Percentiles rank a stretch among this genome's conserved stretches.
Conservation (phyloP, 2,329 filamentous ascomycete genomes). For the Penicillium thymicola region DNA sequence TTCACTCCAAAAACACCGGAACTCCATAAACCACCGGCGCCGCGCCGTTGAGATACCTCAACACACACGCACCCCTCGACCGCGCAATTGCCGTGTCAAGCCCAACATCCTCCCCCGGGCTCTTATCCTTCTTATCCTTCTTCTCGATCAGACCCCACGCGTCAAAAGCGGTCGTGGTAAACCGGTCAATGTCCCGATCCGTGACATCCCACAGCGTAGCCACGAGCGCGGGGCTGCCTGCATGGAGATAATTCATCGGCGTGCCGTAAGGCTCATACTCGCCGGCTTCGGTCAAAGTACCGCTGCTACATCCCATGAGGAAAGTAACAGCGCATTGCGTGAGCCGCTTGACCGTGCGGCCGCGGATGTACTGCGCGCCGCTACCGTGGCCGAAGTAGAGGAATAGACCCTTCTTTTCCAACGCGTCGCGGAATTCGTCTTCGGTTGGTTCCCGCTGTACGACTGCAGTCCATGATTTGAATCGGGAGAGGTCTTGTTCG, state of each 20-base stretch:
- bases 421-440: conserved; percentile 66
- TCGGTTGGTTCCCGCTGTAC: conserved; percentile 69
- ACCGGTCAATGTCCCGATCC: conserved; percentile 93
- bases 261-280: conserved; percentile 90
- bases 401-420: conserved; percentile 67
- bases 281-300: conserved; percentile 72
- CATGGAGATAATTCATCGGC: conserved; percentile 86
- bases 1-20: conserved; percentile 70
- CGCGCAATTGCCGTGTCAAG: conserved; percentile 77
- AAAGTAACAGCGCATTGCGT: conserved; percentile 76
- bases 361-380: conserved; percentile 89
- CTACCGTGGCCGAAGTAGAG: conserved; percentile 97
- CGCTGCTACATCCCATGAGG: conserved; percentile 92
- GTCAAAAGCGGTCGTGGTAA: conserved; percentile 74
- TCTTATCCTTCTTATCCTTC: conserved; percentile 30
- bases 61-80: conserved; percentile 74
- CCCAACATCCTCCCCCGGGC: conserved; percentile 42
- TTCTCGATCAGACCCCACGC: conserved; percentile 74
- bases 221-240: conserved; percentile 79
- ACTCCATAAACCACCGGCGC: conserved; percentile 94
- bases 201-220: conserved; percentile 98
- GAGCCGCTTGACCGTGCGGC: conserved; percentile 75
- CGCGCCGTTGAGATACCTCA: conserved; percentile 89
- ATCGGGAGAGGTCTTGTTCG: conserved; percentile 58
- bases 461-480: conserved; percentile 64